Evolutionary conservation across 768 basidiomycete species (phyloP).

Genomic region (Boletellus ananas): DNA sequence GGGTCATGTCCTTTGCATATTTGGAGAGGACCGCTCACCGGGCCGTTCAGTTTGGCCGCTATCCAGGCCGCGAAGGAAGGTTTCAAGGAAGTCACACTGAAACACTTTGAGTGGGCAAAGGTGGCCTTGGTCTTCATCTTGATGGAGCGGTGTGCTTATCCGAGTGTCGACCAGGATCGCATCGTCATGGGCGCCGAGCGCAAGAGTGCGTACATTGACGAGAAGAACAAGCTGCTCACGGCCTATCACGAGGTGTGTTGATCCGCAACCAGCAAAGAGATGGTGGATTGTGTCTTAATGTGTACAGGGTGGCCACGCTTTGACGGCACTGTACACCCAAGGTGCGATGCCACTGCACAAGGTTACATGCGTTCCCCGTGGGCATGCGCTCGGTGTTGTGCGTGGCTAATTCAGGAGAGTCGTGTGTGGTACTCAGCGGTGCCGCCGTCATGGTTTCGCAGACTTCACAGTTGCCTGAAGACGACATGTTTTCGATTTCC

Average conservation of each 20-base stretch:
- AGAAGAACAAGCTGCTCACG: constrained; percentile 81
- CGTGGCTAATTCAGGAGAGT: constrained; percentile 25
- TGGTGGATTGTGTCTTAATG: too few species aligned
- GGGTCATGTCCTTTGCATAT: constrained; percentile 25
- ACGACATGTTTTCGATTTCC: constrained; percentile 70
- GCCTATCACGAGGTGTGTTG: constrained; percentile 88
- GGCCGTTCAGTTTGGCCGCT: constrained; percentile 66
- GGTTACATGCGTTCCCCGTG: constrained; percentile 95
- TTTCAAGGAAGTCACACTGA: constrained; percentile 62
- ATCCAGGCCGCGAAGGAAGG: constrained; percentile 90
- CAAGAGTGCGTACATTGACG: constrained; percentile 83
- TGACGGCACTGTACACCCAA: constrained; percentile 91
- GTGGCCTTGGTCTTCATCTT: constrained; percentile 34
- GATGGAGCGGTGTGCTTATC: neutral
- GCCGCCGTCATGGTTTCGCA: constrained; percentile 20
- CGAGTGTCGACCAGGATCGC: constrained; percentile 56
- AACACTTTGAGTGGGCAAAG: constrained; percentile 98
- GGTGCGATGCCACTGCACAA: constrained; percentile 97
- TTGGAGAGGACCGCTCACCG: neutral
- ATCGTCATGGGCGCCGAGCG: constrained; percentile 97
- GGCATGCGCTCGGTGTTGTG: constrained; percentile 87
- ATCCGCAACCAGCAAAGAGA: neutral
- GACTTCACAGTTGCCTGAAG: constrained; percentile 77
- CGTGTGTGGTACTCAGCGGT: constrained; percentile 7
- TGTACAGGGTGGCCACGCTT: constrained; percentile 79